Evolutionary conservation across 140 eudicot genomes (phyloP).

Genomic region (Senecio squalidus): DNA sequence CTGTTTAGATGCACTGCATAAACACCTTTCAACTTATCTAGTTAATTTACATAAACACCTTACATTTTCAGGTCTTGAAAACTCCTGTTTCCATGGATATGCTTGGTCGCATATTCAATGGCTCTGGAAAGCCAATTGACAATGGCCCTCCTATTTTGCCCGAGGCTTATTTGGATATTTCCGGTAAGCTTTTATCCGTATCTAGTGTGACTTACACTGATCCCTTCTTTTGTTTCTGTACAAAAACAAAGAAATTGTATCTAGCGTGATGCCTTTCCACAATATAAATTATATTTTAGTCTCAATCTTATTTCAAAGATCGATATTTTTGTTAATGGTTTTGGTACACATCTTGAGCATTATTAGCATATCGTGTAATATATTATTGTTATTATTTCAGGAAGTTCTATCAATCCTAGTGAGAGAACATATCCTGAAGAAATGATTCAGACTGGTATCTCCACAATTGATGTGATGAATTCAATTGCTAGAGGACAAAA

Average conservation of each 20-base stretch:
- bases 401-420: constrained; percentile 99
- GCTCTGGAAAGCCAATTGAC: constrained; percentile 96
- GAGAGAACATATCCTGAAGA: constrained; percentile 99
- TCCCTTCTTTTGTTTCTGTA: no score
- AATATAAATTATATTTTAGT: no score
- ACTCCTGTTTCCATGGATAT: constrained; percentile 95
- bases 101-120: constrained; percentile 98
- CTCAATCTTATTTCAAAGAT: neutral
- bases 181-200: constrained; percentile 41
- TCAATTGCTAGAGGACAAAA: constrained; percentile 99
- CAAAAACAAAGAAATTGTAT: no score
- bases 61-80: constrained; percentile 60
- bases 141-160: constrained; percentile 98
- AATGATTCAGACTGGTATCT: constrained; percentile 95
- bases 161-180: constrained; percentile 88
- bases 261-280: no score
- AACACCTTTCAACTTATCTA: neutral
- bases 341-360: neutral
- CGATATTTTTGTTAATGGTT: neutral
- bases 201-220: neutral
- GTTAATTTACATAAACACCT: neutral
- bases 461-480: constrained; percentile 98
- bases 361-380: constrained; percentile 9
- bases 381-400: constrained; percentile 31
- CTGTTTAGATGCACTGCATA: neutral